Conservation (phyloP, 305 asterid species). For the Coffea humblotiana region DNA sequence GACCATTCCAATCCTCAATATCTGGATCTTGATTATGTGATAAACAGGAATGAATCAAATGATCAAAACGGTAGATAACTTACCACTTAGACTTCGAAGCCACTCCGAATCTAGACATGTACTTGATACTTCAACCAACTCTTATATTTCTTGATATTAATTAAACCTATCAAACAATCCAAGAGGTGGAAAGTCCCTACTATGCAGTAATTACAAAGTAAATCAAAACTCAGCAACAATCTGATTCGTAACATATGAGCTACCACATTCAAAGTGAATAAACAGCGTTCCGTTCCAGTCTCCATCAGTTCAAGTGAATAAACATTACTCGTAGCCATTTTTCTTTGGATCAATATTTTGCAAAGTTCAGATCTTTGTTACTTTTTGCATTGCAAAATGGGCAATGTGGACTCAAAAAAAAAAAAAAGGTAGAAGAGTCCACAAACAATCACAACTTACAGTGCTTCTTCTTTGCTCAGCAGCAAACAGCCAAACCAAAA, state of each 20-base stretch:
- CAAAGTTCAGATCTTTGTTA: neutral
- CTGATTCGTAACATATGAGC: neutral
- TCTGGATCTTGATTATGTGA: neutral
- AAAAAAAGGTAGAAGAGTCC: neutral
- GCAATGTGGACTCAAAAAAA: neutral
- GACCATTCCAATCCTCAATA: slow-evolving; percentile 2
- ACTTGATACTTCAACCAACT: neutral
- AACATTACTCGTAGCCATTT: neutral
- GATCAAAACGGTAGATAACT: neutral
- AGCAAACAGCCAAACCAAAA: slow-evolving; percentile 82
- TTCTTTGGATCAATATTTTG: neutral
- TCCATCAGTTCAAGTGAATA: too few species aligned
- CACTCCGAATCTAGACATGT: neutral
- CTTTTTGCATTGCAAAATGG: neutral
- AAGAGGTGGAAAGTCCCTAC: neutral
- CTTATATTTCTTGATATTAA: neutral
- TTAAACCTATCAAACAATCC: neutral
- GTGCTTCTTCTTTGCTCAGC: slow-evolving; percentile 90
- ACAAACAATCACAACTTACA: slow-evolving; percentile 30
- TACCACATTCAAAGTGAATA: neutral
- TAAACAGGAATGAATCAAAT: neutral
- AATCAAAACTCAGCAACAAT: neutral
- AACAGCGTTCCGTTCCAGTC: neutral
- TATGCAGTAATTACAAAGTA: neutral
- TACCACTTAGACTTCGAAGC: neutral